Evolutionary conservation across 345 rosid species (phyloP).

Genomic region (Melaleuca quinquenervia): DNA sequence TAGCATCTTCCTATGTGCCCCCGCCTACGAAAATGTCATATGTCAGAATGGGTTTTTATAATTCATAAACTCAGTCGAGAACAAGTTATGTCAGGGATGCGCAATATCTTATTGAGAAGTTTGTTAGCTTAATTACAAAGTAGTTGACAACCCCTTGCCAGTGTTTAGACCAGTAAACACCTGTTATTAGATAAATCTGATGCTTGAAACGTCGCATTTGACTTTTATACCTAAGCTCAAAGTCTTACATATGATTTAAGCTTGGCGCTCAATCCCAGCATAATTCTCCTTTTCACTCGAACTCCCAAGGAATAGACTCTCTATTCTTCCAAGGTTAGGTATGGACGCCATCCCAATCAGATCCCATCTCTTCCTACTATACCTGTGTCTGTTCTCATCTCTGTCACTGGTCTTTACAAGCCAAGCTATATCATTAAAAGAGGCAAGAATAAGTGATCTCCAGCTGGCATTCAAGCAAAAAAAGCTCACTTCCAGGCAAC

Average conservation of each 20-base stretch:
- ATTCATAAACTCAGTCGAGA: not conserved
- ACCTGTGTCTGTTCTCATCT: not conserved
- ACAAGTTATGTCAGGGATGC: not conserved
- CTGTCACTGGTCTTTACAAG: not conserved
- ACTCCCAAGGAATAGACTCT: not conserved
- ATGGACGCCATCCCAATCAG: not conserved
- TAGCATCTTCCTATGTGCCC: not conserved
- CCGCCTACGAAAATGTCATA: not conserved
- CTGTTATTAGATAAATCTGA: not conserved
- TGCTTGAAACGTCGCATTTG: not conserved
- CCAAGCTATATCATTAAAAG: constrained; percentile 7
- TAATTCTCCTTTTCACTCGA: not conserved
- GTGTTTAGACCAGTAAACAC: not conserved
- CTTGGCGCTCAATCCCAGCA: not conserved
- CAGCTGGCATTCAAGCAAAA: constrained; percentile 18
- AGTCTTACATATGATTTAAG: not conserved
- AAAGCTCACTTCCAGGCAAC: constrained; percentile 27
- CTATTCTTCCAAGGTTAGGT: not conserved
- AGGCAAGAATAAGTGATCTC: constrained; percentile 24
- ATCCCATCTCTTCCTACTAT: not conserved
- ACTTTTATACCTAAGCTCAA: not conserved
- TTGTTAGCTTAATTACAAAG: not conserved
- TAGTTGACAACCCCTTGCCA: not conserved
- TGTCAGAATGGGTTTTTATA: not conserved
- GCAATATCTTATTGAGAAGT: not conserved